Conservation (phyloP, 768 basidiomycete species). For the Termitomyces eurrhizus region DNA sequence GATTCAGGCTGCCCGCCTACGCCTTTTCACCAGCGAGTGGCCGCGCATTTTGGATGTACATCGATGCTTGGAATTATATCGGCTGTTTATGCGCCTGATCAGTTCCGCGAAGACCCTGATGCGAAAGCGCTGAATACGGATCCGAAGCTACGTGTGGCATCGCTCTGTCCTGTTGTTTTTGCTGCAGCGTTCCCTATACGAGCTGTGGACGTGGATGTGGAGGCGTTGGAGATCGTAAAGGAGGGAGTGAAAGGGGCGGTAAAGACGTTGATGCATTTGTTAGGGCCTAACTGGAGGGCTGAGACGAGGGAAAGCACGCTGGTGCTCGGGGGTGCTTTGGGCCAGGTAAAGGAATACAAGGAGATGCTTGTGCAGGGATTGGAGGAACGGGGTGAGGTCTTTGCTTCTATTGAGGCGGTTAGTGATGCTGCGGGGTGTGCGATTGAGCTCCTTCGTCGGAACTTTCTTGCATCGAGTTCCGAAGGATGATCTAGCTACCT, state of each 20-base stretch:
- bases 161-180: conserved; percentile 19
- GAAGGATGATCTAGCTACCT: not conserved
- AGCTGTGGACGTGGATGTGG: conserved; percentile 8
- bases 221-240: conserved; percentile 19
- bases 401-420: conserved; percentile 18
- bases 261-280: conserved; percentile 11
- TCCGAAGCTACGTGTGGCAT: conserved; percentile 23
- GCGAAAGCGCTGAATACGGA: conserved; percentile 12
- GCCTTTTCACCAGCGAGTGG: conserved; percentile 15
- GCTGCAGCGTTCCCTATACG: conserved; percentile 16
- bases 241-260: conserved; percentile 15
- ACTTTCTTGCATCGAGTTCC: conserved; percentile 4
- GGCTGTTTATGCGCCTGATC: conserved; percentile 19
- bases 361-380: conserved; percentile 13
- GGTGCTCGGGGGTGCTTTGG: conserved; percentile 22
- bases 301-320: conserved; percentile 13
- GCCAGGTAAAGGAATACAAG: conserved; percentile 17
- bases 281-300: conserved; percentile 2
- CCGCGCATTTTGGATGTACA: conserved; percentile 18
- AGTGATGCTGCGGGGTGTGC: conserved; percentile 17
- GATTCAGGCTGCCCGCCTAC: conserved; percentile 18
- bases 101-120: conserved; percentile 8
- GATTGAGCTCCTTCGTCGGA: conserved; percentile 11
- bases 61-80: conserved; percentile 19
- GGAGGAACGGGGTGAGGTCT: conserved; percentile 10